Conservation (phyloP, 768 basidiomycete species). For the Termitomyces sp. region DNA sequence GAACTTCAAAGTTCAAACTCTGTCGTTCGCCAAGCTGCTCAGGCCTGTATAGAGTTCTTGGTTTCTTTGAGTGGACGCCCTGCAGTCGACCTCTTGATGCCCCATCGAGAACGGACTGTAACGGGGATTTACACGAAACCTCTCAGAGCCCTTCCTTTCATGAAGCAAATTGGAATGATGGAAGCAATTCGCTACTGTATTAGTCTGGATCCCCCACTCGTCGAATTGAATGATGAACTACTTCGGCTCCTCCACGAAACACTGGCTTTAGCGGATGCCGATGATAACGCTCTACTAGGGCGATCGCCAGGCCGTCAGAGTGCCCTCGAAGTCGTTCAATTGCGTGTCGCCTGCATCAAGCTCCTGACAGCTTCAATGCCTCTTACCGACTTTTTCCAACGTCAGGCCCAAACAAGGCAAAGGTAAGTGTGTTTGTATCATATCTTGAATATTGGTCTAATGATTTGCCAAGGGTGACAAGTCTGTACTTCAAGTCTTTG, state of each 20-base stretch:
- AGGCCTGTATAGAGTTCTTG: constrained; percentile 75
- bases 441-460: not conserved
- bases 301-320: constrained; percentile 77
- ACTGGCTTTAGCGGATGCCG: constrained; percentile 92
- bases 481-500: constrained; percentile 97
- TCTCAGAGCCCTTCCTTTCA: constrained; percentile 88
- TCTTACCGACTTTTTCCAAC: constrained; percentile 87
- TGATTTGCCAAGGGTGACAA: constrained; percentile 66
- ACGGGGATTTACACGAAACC: constrained; percentile 95
- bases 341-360: constrained; percentile 92
- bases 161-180: constrained; percentile 96
- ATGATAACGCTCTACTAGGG: constrained; percentile 78
- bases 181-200: constrained; percentile 95
- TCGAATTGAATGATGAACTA: constrained; percentile 91
- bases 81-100: constrained; percentile 75
- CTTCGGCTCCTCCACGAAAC: constrained; percentile 90
- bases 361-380: constrained; percentile 93
- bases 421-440: constrained; percentile 46
- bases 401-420: constrained; percentile 80
- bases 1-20: constrained; percentile 87
- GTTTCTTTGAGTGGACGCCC: constrained; percentile 70
- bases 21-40: constrained; percentile 80
- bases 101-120: constrained; percentile 85
- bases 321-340: constrained; percentile 76
- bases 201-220: constrained; percentile 81